Evolutionary conservation across 768 basidiomycete genomes (phyloP).

Genomic region (Mycena olivaceomarginata): DNA sequence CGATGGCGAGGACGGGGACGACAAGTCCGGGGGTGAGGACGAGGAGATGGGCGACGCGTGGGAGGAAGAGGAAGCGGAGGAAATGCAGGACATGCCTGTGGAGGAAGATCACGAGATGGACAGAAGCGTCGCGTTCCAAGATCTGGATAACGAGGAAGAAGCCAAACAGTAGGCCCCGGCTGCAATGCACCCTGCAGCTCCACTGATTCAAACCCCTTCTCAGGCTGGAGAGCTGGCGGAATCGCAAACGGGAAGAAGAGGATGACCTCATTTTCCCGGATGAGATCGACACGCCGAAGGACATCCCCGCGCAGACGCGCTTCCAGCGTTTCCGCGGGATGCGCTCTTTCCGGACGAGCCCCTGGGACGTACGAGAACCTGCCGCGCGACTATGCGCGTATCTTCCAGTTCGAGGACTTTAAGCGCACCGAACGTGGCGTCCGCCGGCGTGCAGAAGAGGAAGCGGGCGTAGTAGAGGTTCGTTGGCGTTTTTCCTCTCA

Average conservation of each 20-base stretch:
- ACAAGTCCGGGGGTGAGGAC: constrained; percentile 60
- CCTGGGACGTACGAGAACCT: constrained; percentile 98
- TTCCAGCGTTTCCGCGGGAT: constrained; percentile 96
- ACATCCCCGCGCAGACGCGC: constrained; percentile 84
- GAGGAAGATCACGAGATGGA: constrained; percentile 77
- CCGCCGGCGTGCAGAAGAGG: constrained; percentile 78
- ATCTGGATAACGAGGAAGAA: constrained; percentile 91
- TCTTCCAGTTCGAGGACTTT: constrained; percentile 98
- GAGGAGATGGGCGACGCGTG: constrained; percentile 60
- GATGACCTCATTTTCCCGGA: constrained; percentile 95
- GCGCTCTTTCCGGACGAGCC: constrained; percentile 94
- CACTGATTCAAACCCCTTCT: constrained; percentile 19
- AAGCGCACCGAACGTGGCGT: constrained; percentile 88
- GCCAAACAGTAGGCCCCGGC: constrained; percentile 81
- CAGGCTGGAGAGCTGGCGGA: constrained; percentile 83
- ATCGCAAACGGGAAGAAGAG: constrained; percentile 83
- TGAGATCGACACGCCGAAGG: constrained; percentile 95
- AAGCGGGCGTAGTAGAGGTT: constrained; percentile 76
- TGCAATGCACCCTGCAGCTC: constrained; percentile 35
- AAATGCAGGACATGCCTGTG: constrained; percentile 74
- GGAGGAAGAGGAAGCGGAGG: constrained; percentile 75
- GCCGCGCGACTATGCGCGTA: constrained; percentile 93
- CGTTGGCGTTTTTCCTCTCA: constrained; percentile 55
- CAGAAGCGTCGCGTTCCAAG: constrained; percentile 77
- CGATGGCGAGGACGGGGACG: constrained; percentile 67